These are phyloP conservation scores for Boletus barrowsii DNA, from an alignment of 768 basidiomycete genomes.

Conservation along the genomic window DNA sequence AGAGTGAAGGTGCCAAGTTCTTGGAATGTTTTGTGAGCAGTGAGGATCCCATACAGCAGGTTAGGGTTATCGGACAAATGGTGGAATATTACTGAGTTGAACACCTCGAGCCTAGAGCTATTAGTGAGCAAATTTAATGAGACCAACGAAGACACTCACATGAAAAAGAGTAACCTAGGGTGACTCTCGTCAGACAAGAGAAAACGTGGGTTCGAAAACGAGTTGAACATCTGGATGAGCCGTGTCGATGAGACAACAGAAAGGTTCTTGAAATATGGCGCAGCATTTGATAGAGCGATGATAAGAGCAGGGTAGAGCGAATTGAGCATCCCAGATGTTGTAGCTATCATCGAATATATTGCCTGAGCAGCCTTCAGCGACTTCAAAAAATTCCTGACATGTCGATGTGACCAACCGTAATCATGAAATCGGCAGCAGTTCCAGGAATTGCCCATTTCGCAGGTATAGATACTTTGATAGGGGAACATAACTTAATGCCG, in stretches of 20 bases:
- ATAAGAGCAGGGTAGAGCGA: constrained; percentile 91
- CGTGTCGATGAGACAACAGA: constrained; percentile 79
- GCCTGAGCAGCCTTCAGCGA: constrained; percentile 46
- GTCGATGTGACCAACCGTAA: constrained; percentile 56
- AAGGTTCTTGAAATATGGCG: constrained; percentile 82
- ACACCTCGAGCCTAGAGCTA: constrained; percentile 72
- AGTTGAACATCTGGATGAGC: constrained; percentile 84
- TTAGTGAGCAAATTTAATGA: neutral
- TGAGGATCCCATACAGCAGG: constrained; percentile 80
- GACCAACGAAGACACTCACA: constrained; percentile 44
- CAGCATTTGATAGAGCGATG: constrained; percentile 84
- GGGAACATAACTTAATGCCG: constrained; percentile 61
- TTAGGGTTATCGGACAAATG: constrained; percentile 84
- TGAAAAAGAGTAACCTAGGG: constrained; percentile 87
- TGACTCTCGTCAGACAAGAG: constrained; percentile 93
- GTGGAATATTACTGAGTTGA: constrained; percentile 80
- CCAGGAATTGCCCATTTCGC: constrained; percentile 74
- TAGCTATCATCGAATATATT: constrained; percentile 86
- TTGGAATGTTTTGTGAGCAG: constrained; percentile 82
- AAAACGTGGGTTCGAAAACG: constrained; percentile 88
- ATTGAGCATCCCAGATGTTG: constrained; percentile 76
- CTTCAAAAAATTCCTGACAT: constrained; percentile 2
- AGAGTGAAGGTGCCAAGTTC: constrained; percentile 91
- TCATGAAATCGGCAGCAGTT: constrained; percentile 80
- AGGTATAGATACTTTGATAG: constrained; percentile 64